These are phyloP conservation scores for Gossypium herbaceum DNA, from an alignment of 345 rosid species.

Conservation along the genomic window DNA sequence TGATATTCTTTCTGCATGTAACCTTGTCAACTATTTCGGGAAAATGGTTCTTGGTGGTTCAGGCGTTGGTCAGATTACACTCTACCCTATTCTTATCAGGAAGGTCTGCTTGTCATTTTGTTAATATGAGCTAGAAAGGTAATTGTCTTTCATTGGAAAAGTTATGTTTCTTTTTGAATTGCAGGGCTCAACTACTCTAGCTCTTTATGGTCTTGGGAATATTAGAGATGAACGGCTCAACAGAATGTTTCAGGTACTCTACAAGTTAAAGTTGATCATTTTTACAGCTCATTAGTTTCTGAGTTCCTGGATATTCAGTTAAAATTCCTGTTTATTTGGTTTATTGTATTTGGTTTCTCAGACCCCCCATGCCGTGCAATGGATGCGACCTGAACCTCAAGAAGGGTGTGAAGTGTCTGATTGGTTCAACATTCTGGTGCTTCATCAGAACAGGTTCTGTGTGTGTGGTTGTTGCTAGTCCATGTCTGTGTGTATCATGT, in stretches of 20 bases:
- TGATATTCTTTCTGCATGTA: slow-evolving; percentile 92
- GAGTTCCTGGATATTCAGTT: slow-evolving; percentile 13
- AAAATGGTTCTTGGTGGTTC: slow-evolving; percentile 99
- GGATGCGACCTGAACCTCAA: slow-evolving; percentile 99
- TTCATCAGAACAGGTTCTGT: slow-evolving; percentile 91
- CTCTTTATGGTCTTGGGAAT: slow-evolving; percentile 97
- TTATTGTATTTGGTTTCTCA: slow-evolving; percentile 26
- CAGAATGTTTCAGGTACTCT: slow-evolving; percentile 91
- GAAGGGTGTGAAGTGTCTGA: slow-evolving; percentile 75
- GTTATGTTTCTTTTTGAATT: slow-evolving; percentile 14
- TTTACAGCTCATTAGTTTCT: slow-evolving; percentile 14
- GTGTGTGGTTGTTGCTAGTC: background rate
- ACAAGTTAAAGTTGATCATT: background rate
- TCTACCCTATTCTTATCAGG: slow-evolving; percentile 79
- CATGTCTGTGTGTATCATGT: background rate
- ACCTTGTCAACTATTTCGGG: slow-evolving; percentile 95
- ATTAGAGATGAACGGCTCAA: slow-evolving; percentile 97
- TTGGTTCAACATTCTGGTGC: slow-evolving; percentile 97
- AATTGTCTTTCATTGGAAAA: slow-evolving; percentile 15
- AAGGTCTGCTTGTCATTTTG: slow-evolving; percentile 52
- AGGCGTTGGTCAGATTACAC: slow-evolving; percentile 94
- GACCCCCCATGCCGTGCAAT: slow-evolving; percentile 98
- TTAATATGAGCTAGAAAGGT: slow-evolving; percentile 15
- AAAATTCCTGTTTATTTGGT: slow-evolving; percentile 14
- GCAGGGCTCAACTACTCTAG: slow-evolving; percentile 91